Evolutionary conservation across 176 grass and related monocot genomes (phyloP), one percentile per base, ranked within the genome.

Genomic region (Tillandsia fasciculata): DNA sequence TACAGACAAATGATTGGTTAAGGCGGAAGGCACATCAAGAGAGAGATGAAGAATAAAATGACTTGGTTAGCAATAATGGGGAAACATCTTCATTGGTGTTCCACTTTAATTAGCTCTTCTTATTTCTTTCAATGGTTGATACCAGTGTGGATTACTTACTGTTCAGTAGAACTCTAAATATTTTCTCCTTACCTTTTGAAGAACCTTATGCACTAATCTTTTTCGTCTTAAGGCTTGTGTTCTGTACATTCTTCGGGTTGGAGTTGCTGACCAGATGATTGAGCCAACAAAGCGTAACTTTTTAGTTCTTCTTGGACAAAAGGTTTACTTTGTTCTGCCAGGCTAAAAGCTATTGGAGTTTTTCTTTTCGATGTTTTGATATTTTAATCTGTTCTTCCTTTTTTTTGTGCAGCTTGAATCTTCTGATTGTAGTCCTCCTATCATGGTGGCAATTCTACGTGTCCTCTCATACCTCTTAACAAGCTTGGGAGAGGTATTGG

Each of bases 381-480:
- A n/a, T 53, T 76, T 23, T 51, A 68, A 57, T 69, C 73, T 59
- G 5, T 63, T 29, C 50, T 3, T 29, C 26, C 64, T 4, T 65
- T 74, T 72, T 64, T 72, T 49, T 48, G 72, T 82, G 74, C 87
- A 96, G 94, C 74, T 97, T 77, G 89, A 93, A 77, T 90, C 94
- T 78, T 85, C 77, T 70, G 81, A 92, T 76, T 92, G 78, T 76
- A 93, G 50, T 80, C 71, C 84, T 85, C 53, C 77, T 15, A 92
- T 83, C 79, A 85, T 74, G 74, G 84, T 93, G 47, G 82, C 86
- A 78, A 67, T 72, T 80, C 81, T 93, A 76, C 87, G 94, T 52
- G 87, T 99, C 78, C 70, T 99, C 54, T 99, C 87, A 51, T 93
- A 93, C 83, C 84, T 99, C 53, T 78, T 99, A 73, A 99, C 72